phyloP scores from a whole-genome alignment of 441 rosid genomes.

The Brassica hybrid region DNA sequence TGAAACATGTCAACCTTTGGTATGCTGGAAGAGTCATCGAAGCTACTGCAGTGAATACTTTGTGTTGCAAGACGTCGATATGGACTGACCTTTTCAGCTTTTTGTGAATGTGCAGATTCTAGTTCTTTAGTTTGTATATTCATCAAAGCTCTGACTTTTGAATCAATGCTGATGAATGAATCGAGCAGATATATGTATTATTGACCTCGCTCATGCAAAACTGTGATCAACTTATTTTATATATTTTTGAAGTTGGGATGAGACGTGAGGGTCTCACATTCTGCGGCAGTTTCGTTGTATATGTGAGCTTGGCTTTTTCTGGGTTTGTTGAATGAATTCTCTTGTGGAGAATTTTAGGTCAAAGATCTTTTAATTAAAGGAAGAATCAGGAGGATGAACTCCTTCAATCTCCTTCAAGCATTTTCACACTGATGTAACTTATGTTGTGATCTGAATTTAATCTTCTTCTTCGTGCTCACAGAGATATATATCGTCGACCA shows the following conservation, averaged over 20 bases:
- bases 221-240: background rate
- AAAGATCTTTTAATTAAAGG: background rate
- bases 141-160: background rate
- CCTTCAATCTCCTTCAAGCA: background rate
- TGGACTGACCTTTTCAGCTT: background rate
- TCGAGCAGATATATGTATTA: background rate
- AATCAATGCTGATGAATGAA: background rate
- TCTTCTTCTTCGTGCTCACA: background rate
- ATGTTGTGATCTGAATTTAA: background rate
- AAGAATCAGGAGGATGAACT: background rate
- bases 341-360: background rate
- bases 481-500: background rate
- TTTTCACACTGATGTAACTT: background rate
- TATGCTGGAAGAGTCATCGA: background rate
- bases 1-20: too few relatives aligned
- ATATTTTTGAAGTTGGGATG: background rate
- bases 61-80: background rate
- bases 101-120: too few relatives aligned
- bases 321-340: background rate
- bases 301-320: background rate
- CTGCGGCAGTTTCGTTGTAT: background rate
- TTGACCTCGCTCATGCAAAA: background rate
- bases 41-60: background rate
- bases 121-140: background rate
- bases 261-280: background rate